These are phyloP conservation scores for Plantago ovata DNA, from an alignment of 257 asterid genomes.

Conservation along the genomic window DNA sequence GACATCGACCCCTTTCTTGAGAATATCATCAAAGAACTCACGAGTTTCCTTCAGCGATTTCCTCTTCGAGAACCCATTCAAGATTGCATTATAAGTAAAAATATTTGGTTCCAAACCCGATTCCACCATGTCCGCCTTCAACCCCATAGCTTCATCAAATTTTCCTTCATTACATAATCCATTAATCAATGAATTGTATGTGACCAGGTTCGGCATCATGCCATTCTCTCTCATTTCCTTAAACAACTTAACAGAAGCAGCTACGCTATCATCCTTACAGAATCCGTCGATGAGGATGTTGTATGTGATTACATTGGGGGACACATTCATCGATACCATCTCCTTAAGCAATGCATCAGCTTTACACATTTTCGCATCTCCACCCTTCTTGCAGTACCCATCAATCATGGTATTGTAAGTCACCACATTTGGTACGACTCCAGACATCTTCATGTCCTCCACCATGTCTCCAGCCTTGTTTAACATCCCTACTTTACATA, in stretches of 20 bases:
- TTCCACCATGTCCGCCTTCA: conserved; percentile 58
- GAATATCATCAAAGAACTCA: conserved; percentile 49
- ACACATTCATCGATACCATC: conserved; percentile 57
- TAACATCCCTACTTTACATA: conserved; percentile 78
- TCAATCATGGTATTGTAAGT: conserved; percentile 67
- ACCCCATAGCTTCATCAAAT: conserved; percentile 49
- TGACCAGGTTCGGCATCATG: conserved; percentile 42
- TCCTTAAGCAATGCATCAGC: conserved; percentile 62
- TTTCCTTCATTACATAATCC: conserved; percentile 59
- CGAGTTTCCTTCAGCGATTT: conserved; percentile 56
- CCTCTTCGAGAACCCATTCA: conserved; percentile 60
- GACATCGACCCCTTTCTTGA: conserved; percentile 39
- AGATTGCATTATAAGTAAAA: conserved; percentile 56
- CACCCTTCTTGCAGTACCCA: conserved; percentile 79
- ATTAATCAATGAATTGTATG: conserved; percentile 62
- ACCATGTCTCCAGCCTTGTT: conserved; percentile 67
- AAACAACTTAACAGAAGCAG: conserved; percentile 50
- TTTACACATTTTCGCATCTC: conserved; percentile 63
- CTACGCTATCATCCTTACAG: conserved; percentile 67
- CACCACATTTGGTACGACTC: conserved; percentile 56
- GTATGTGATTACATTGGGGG: conserved; percentile 58
- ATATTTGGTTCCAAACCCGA: conserved; percentile 57
- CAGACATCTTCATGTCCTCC: conserved; percentile 73
- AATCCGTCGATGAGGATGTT: conserved; percentile 71
- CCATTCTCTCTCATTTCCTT: conserved; percentile 60